Conservation (phyloP, 208 protist species). For the Tritrichomonas musculus region DNA sequence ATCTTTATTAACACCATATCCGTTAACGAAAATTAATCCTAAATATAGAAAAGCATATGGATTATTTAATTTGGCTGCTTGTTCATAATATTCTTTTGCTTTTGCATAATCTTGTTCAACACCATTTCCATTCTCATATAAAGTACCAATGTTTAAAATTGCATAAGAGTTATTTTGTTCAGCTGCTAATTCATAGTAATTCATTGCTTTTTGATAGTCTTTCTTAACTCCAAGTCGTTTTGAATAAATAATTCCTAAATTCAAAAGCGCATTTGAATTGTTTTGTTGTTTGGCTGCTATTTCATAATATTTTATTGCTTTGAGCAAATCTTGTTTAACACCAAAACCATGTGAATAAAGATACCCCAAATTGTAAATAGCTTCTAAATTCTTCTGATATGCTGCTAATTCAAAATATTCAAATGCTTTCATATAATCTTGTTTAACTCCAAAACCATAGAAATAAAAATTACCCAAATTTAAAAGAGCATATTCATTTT, state of each 20-base stretch:
- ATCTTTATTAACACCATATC: too few species aligned
- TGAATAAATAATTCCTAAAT: background rate
- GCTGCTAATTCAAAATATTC: background rate
- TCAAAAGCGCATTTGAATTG: background rate
- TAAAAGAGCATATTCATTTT: background rate
- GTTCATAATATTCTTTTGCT: too few species aligned
- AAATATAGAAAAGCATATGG: too few species aligned
- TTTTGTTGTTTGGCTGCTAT: background rate
- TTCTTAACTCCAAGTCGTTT: background rate
- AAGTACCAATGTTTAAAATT: too few species aligned
- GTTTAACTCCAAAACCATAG: background rate
- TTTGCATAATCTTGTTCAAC: too few species aligned
- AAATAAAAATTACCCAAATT: background rate
- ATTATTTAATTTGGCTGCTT: too few species aligned
- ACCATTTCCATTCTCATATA: too few species aligned
- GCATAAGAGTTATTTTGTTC: too few species aligned
- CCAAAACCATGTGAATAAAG: background rate
- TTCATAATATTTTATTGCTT: background rate
- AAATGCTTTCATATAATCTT: background rate
- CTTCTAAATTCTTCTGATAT: background rate
- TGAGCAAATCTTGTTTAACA: background rate
- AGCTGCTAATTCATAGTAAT: background rate
- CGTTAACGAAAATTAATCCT: too few species aligned
- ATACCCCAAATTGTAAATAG: background rate
- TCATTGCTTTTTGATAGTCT: background rate